Evolutionary conservation across 108 stramenopile species (phyloP).

Genomic region (Nannochloropsis granulata): DNA sequence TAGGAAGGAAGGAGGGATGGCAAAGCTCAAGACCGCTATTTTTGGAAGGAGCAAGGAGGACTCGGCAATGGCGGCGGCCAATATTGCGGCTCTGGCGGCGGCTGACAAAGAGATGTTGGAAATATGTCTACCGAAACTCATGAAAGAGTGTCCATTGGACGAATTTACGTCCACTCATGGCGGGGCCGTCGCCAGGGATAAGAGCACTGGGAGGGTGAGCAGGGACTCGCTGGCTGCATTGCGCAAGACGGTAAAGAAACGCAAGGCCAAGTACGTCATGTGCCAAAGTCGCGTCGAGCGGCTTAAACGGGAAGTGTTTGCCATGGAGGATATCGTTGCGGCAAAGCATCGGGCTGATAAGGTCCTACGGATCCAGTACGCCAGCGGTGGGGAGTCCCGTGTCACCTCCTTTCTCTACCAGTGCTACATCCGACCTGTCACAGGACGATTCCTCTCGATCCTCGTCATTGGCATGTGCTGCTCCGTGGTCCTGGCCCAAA

Average conservation of each 20-base stretch:
- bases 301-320: not conserved
- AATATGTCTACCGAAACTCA: not conserved
- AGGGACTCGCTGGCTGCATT: not conserved
- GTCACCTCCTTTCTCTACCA: not conserved
- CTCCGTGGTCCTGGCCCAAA: not conserved
- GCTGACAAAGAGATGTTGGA: not conserved
- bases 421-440: not conserved
- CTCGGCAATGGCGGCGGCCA: not conserved
- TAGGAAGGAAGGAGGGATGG: not conserved
- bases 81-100: not conserved
- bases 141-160: not conserved
- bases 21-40: not conserved
- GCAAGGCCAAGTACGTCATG: not conserved
- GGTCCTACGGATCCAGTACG: not conserved
- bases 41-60: too few relatives aligned
- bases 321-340: not conserved
- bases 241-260: not conserved
- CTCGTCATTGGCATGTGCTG: not conserved
- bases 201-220: not conserved
- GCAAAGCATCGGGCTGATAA: not conserved
- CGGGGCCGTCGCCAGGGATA: not conserved
- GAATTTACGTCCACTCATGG: not conserved
- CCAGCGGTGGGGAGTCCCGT: not conserved
- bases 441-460: not conserved
- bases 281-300: not conserved